A percentile compares a stretch with the other conserved stretches of the same genome.
Conservation (phyloP, 208 protist species). For the Acanthamoeba lenticulata region DNA sequence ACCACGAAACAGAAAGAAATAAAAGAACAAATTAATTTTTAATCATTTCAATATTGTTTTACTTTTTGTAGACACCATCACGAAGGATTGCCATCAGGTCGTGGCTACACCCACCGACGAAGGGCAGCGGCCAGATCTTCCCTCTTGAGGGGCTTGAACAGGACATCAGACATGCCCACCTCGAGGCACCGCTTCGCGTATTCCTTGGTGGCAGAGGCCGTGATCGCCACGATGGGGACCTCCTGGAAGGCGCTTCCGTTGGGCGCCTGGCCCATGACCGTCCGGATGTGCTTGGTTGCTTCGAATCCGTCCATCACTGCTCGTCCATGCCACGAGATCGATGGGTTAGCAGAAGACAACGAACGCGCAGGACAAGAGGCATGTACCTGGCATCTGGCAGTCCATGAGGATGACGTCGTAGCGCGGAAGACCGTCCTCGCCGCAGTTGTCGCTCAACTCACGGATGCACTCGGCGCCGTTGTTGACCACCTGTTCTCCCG, state of each 20-base stretch:
- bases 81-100: no score
- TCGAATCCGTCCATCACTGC: constrained; percentile 40
- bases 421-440: no score
- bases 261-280: neutral
- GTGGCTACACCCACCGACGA: neutral
- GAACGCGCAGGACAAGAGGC: no score
- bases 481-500: no score
- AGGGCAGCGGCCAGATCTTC: neutral
- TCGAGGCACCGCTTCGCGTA: neutral
- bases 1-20: no score
- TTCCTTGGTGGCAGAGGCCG: neutral
- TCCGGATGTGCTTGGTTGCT: neutral
- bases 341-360: no score
- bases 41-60: no score
- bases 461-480: neutral
- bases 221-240: neutral
- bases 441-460: neutral
- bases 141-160: neutral
- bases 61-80: no score
- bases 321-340: no score
- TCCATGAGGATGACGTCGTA: constrained; percentile 31
- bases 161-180: neutral
- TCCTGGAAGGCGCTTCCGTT: no score
- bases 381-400: constrained; percentile 3
- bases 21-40: no score